Evolutionary conservation across 78 protist genomes (phyloP).

Genomic region (Dictyostelium citrinum): DNA sequence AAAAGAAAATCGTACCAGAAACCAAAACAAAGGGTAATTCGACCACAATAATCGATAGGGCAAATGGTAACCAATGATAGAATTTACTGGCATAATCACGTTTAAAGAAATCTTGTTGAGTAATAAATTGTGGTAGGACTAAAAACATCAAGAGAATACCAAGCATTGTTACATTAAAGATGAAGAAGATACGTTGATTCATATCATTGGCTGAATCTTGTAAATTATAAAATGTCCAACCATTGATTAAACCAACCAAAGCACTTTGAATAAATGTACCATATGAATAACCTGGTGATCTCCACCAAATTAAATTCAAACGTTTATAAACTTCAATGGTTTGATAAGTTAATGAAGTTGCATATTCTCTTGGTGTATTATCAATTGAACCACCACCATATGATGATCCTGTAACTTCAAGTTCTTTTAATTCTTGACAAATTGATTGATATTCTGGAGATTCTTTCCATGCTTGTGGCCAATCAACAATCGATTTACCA

Average conservation of each 20-base stretch:
- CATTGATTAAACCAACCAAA: constrained; percentile 1
- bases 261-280: constrained; percentile 28
- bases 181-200: constrained; percentile 15
- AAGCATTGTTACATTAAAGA: background rate
- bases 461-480: constrained; percentile 52
- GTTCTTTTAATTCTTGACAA: background rate
- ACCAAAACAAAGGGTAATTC: constrained; percentile 39
- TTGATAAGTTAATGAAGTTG: constrained; percentile 15
- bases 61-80: constrained; percentile 41
- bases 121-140: constrained; percentile 28
- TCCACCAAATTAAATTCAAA: constrained; percentile 59
- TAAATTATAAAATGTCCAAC: constrained; percentile 39
- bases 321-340: constrained; percentile 57
- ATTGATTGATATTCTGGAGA: constrained; percentile 32
- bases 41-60: constrained; percentile 9
- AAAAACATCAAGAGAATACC: constrained; percentile 52
- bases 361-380: constrained; percentile 59
- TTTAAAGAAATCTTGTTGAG: constrained; percentile 38
- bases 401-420: background rate
- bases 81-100: constrained; percentile 51
- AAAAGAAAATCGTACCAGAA: constrained; percentile 20
- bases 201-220: constrained; percentile 37
- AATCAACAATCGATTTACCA: background rate
- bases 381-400: background rate
- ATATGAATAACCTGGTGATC: constrained; percentile 31